phyloP scores from a whole-genome alignment of 345 rosid species.

The Linum lewisii region DNA sequence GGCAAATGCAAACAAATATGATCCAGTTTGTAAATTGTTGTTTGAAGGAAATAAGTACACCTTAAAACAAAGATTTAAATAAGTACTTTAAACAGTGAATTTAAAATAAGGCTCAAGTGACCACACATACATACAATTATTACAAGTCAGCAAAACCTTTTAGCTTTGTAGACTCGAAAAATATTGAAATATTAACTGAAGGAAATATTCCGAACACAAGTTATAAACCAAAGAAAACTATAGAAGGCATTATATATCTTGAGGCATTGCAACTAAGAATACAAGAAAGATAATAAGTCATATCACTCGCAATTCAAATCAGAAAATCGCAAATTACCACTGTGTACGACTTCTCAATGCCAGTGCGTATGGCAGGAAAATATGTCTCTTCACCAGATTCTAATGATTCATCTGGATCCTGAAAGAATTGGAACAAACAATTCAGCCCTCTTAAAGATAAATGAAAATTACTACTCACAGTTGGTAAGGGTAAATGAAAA shows the following conservation, averaged over 20 bases:
- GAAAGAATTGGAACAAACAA: conserved; percentile 19
- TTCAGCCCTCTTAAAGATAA: conserved; percentile 5
- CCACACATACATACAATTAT: background rate
- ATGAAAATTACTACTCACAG: background rate
- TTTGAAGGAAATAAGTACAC: no score
- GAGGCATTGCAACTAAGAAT: background rate
- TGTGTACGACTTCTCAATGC: conserved; percentile 50
- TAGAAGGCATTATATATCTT: background rate
- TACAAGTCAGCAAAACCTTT: background rate
- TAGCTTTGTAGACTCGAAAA: background rate
- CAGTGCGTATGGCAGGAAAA: conserved; percentile 74
- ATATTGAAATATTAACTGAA: no score
- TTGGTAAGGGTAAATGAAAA: background rate
- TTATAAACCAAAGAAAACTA: background rate
- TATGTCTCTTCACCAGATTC: conserved; percentile 84
- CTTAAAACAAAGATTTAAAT: background rate
- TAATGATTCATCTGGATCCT: conserved; percentile 49
- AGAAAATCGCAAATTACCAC: conserved; percentile 43
- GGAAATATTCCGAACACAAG: background rate
- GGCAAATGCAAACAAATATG: background rate
- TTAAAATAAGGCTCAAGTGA: background rate
- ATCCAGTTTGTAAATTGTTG: background rate
- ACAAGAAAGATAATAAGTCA: background rate
- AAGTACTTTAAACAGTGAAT: background rate
- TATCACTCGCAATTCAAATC: background rate